phyloP scores from a whole-genome alignment of 2,329 filamentous ascomycete genomes.

The Colletotrichum graminicola region DNA sequence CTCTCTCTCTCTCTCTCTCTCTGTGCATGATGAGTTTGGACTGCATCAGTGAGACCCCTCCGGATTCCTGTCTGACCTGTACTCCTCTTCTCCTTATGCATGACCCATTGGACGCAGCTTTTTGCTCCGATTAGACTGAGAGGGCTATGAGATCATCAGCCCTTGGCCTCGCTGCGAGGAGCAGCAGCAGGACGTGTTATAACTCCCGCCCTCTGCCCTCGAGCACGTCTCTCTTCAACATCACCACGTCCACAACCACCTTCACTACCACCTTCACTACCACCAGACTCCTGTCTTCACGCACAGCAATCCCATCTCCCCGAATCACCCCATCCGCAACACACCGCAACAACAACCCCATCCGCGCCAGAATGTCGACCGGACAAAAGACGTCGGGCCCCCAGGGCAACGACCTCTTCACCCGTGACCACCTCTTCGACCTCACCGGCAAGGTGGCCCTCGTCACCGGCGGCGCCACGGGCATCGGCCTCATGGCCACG shows the following conservation, averaged over 20 bases:
- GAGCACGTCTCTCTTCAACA: background rate
- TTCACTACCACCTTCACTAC: background rate
- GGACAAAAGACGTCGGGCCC: slow-evolving; percentile 40
- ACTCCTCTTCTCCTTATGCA: background rate
- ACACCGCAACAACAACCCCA: background rate
- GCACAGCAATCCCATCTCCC: too few relatives aligned
- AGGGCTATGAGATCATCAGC: slow-evolving; percentile 35
- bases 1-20: slow-evolving; percentile 3
- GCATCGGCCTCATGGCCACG: slow-evolving; percentile 77
- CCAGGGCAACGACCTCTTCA: slow-evolving; percentile 49
- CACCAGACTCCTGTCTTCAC: background rate
- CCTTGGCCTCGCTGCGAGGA: slow-evolving; percentile 9
- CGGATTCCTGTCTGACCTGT: too few relatives aligned
- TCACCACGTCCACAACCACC: background rate
- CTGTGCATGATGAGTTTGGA: background rate
- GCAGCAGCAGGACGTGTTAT: slow-evolving; percentile 17
- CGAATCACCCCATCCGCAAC: background rate
- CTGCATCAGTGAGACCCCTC: background rate
- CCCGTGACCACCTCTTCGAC: slow-evolving; percentile 56
- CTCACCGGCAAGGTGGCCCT: slow-evolving; percentile 59
- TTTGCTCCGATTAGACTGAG: background rate
- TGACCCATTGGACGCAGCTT: background rate
- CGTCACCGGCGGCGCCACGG: slow-evolving; percentile 67
- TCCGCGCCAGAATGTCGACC: slow-evolving; percentile 30
- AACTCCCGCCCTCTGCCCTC: slow-evolving; percentile 5